phyloP scores from a whole-genome alignment of 2,329 filamentous ascomycete species.

The Penicillium freii region DNA sequence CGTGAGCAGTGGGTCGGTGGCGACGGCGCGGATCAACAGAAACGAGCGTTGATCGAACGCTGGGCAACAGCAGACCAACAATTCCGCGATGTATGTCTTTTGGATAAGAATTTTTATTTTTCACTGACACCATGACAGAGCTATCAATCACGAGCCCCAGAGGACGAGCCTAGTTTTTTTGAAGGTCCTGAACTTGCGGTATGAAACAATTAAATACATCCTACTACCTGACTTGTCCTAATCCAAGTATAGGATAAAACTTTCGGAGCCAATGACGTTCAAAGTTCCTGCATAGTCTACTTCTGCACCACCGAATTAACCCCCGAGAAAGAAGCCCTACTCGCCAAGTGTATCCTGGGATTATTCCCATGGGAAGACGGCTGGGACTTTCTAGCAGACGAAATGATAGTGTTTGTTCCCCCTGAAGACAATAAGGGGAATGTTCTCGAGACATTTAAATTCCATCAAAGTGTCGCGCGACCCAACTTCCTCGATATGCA shows the following conservation, averaged over 20 bases:
- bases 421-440: not conserved
- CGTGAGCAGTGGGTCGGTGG: constrained; percentile 13
- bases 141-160: constrained; percentile 14
- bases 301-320: constrained; percentile 10
- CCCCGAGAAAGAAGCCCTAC: constrained; percentile 13
- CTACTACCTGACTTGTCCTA: constrained; percentile 2
- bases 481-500: constrained; percentile 18
- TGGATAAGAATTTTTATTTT: constrained; percentile 1
- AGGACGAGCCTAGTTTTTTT: constrained; percentile 8
- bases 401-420: constrained; percentile 11
- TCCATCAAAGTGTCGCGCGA: constrained; percentile 14
- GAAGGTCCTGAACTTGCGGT: constrained; percentile 4
- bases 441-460: constrained; percentile 13
- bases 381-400: constrained; percentile 4
- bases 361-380: constrained; percentile 15
- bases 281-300: constrained; percentile 1
- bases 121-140: constrained; percentile 2
- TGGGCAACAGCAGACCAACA: constrained; percentile 16
- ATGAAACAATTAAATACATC: constrained; percentile 1
- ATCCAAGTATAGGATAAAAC: constrained; percentile 1
- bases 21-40: constrained; percentile 11
- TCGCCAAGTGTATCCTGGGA: constrained; percentile 12
- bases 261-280: not conserved
- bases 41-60: constrained; percentile 12
- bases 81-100: constrained; percentile 9